These are phyloP conservation scores for Punica granatum DNA, from an alignment of 345 rosid genomes.

Conservation along the genomic window DNA sequence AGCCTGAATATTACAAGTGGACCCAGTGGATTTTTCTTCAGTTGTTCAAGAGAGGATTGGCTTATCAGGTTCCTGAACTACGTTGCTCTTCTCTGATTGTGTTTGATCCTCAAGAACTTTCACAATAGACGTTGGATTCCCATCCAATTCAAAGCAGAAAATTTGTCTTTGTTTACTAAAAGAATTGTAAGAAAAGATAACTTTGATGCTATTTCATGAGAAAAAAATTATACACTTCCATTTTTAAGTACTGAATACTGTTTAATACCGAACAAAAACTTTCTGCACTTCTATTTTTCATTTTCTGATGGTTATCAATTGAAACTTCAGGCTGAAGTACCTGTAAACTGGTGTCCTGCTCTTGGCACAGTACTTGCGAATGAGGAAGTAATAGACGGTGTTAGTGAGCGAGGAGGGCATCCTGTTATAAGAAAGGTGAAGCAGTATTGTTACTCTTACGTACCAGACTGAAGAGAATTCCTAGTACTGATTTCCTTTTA, in stretches of 20 bases:
- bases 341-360: slow-evolving; percentile 98
- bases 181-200: background rate
- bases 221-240: no score
- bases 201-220: background rate
- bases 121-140: no score
- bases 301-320: slow-evolving; percentile 11
- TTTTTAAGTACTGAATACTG: no score
- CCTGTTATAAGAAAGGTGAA: slow-evolving; percentile 92
- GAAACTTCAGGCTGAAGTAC: slow-evolving; percentile 79
- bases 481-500: background rate
- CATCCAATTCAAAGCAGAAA: background rate
- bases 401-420: slow-evolving; percentile 94
- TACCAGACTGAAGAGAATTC: background rate
- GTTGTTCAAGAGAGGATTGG: slow-evolving; percentile 88
- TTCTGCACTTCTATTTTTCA: slow-evolving; percentile 10
- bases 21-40: slow-evolving; percentile 99
- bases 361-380: slow-evolving; percentile 98
- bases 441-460: background rate
- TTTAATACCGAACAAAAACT: background rate
- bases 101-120: background rate
- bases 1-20: slow-evolving; percentile 88
- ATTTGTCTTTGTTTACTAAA: background rate
- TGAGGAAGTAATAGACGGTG: slow-evolving; percentile 97
- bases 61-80: slow-evolving; percentile 62
- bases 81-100: slow-evolving; percentile 1